Evolutionary conservation across 257 asterid species (phyloP).

Genomic region (Prunella vulgaris): DNA sequence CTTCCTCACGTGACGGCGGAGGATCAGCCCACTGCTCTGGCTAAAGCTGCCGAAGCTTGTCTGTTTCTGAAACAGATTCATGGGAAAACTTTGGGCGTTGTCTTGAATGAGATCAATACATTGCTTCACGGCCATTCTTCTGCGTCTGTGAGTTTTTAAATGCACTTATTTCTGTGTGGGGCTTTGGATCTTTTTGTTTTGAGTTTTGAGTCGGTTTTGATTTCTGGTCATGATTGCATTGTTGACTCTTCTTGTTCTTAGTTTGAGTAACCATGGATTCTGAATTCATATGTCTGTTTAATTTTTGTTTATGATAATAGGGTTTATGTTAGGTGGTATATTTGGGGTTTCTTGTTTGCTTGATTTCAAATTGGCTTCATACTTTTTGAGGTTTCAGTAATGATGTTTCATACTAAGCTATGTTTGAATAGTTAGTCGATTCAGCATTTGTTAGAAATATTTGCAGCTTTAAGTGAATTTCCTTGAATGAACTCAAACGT

Average conservation of each 20-base stretch:
- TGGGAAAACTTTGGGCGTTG: constrained; percentile 42
- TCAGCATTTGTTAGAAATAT: neutral
- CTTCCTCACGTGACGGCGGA: constrained; percentile 87
- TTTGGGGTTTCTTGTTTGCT: neutral
- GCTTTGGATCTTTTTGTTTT: neutral
- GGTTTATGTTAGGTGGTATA: neutral
- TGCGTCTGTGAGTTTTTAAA: constrained; percentile 64
- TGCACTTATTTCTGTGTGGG: neutral
- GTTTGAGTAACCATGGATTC: neutral
- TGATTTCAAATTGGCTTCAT: neutral
- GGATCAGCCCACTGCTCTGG: constrained; percentile 71
- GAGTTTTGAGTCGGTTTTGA: neutral
- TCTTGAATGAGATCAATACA: constrained; percentile 41
- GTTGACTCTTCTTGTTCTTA: neutral
- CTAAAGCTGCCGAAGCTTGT: constrained; percentile 56
- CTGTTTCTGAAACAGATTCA: constrained; percentile 45
- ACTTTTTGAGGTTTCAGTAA: neutral
- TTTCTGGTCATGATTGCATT: neutral
- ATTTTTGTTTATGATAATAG: neutral
- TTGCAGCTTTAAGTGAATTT: neutral
- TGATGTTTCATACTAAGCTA: neutral
- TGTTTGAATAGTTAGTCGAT: neutral
- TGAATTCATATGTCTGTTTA: neutral
- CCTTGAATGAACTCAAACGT: neutral
- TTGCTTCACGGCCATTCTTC: constrained; percentile 70